Conservation (phyloP, 345 rosid species). For the Adansonia digitata region DNA sequence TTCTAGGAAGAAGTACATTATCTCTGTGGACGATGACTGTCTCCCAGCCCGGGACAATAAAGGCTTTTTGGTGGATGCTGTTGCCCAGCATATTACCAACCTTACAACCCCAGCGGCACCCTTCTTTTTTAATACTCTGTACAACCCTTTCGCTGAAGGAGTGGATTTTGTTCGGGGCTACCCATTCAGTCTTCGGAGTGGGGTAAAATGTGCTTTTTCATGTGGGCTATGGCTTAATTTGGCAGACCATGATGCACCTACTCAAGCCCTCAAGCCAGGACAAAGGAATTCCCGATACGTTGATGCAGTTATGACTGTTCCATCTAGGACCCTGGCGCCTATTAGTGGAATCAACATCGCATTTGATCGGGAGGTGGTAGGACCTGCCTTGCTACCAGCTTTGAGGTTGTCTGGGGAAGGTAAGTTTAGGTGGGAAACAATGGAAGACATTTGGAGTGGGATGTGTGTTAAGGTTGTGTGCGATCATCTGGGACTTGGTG, state of each 20-base stretch:
- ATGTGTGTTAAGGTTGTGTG: conserved; percentile 82
- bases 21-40: conserved; percentile 86
- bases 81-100: conserved; percentile 69
- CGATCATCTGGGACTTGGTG: conserved; percentile 79
- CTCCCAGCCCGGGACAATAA: conserved; percentile 67
- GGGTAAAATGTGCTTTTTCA: conserved; percentile 76
- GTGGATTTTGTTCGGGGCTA: conserved; percentile 97
- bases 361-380: conserved; percentile 66
- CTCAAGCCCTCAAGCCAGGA: conserved; percentile 83
- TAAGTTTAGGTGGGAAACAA: conserved; percentile 89
- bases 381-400: conserved; percentile 84
- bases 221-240: conserved; percentile 95
- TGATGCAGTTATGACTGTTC: conserved; percentile 84
- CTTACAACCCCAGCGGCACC: conserved; percentile 83
- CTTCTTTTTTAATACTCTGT: conserved; percentile 88
- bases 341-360: conserved; percentile 90
- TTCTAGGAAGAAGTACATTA: conserved; percentile 73
- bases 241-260: conserved; percentile 93
- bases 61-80: conserved; percentile 68
- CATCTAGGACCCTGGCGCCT: conserved; percentile 57
- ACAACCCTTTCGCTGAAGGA: conserved; percentile 76
- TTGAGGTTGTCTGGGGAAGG: conserved; percentile 80
- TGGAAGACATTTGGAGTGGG: conserved; percentile 92
- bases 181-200: conserved; percentile 84
- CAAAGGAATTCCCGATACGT: conserved; percentile 66